Conservation (phyloP, 768 basidiomycete species). For the Tricholoma sp. region DNA sequence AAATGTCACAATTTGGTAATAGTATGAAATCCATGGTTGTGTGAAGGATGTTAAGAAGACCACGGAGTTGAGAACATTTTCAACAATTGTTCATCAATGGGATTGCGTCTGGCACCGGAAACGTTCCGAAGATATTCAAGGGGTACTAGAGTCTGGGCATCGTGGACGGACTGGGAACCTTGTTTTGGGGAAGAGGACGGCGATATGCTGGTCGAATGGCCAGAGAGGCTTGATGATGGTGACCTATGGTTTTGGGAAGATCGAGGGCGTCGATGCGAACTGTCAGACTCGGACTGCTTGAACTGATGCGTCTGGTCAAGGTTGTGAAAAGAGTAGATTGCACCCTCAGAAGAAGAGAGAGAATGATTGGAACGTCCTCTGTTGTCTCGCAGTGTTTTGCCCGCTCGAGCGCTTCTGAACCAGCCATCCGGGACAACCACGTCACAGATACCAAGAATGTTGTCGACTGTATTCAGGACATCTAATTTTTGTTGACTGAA, state of each 20-base stretch:
- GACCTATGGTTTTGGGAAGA: conserved; percentile 22
- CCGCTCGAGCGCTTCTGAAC: conserved; percentile 74
- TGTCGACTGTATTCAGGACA: conserved; percentile 66
- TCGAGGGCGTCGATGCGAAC: conserved; percentile 19
- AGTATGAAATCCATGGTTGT: too few species aligned
- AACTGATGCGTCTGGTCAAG: conserved; percentile 13
- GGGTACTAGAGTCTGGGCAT: conserved; percentile 46
- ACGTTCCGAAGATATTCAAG: conserved; percentile 56
- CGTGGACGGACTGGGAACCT: conserved; percentile 17
- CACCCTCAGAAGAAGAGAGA: conserved; percentile 24
- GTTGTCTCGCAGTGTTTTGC: conserved; percentile 53
- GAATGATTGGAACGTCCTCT: conserved; percentile 30
- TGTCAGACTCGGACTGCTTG: conserved; percentile 10
- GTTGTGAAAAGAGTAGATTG: conserved; percentile 19
- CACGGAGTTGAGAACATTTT: conserved; percentile 40
- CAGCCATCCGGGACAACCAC: conserved; percentile 67
- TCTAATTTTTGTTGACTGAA: conserved; percentile 77
- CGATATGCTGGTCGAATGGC: conserved; percentile 29
- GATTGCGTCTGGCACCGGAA: conserved; percentile 52
- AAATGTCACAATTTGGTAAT: too few species aligned
- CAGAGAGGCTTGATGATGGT: conserved; percentile 22
- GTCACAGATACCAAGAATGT: conserved; percentile 61
- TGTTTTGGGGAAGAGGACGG: conserved; percentile 36
- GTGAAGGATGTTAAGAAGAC: not conserved
- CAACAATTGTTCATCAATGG: conserved; percentile 59